Conservation (phyloP, 768 basidiomycete genomes). For the Phaeotremella fagi region DNA sequence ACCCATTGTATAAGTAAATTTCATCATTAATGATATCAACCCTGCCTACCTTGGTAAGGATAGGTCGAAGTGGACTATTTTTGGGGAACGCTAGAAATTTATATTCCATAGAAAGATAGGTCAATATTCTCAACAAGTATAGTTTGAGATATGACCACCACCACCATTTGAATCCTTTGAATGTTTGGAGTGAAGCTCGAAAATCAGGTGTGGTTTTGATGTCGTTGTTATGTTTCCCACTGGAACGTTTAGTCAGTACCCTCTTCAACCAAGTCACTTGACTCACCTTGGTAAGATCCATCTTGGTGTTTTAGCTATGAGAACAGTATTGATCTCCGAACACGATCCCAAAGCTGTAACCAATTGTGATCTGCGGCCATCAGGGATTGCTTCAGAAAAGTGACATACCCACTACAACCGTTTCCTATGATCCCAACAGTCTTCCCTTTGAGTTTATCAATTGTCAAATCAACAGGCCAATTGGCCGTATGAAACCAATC, state of each 20-base stretch:
- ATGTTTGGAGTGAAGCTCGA: background rate
- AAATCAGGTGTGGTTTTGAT: too few relatives aligned
- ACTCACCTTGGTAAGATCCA: slow-evolving; percentile 19
- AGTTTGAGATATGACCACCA: background rate
- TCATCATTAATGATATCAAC: background rate
- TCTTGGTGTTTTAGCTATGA: slow-evolving; percentile 12
- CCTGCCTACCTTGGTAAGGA: background rate
- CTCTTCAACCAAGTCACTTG: too few relatives aligned
- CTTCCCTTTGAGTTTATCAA: slow-evolving; percentile 16
- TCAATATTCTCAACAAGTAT: background rate
- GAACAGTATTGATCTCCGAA: slow-evolving; percentile 10
- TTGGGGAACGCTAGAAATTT: background rate
- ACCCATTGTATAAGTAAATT: slow-evolving; percentile 1
- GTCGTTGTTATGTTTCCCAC: too few relatives aligned
- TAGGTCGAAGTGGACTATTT: background rate
- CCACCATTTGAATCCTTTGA: background rate
- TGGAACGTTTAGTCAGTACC: too few relatives aligned
- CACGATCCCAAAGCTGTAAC: slow-evolving; percentile 14
- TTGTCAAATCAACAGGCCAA: slow-evolving; percentile 10
- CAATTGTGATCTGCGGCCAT: slow-evolving; percentile 15
- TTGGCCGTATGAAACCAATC: slow-evolving; percentile 10
- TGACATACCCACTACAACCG: slow-evolving; percentile 21
- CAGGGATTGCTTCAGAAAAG: background rate
- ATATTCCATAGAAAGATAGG: background rate
- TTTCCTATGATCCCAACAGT: slow-evolving; percentile 23